Evolutionary conservation across 345 rosid species (phyloP).

Genomic region (Trapa incisa): DNA sequence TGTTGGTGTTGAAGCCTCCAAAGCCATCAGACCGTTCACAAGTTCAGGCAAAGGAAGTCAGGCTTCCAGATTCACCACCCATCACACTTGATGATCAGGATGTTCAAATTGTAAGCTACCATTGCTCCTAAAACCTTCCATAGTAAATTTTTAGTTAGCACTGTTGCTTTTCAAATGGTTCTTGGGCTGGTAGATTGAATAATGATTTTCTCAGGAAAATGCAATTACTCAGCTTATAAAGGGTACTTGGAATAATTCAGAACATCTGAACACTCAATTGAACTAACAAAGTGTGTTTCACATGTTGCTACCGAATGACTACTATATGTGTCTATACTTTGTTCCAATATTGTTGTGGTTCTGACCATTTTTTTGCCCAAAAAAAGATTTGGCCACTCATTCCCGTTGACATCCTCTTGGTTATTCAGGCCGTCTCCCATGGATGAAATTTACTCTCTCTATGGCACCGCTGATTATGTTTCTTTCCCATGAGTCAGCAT

Average conservation of each 20-base stretch:
- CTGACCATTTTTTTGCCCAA: background rate
- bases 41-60: slow-evolving; percentile 66
- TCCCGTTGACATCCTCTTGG: too few relatives aligned
- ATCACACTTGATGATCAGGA: slow-evolving; percentile 84
- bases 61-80: slow-evolving; percentile 77
- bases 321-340: background rate
- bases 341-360: background rate
- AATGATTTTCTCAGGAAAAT: background rate
- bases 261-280: background rate
- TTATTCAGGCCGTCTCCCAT: background rate
- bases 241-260: background rate
- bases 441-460: background rate
- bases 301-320: background rate
- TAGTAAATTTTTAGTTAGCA: background rate
- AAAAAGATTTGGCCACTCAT: too few relatives aligned
- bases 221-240: background rate
- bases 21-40: slow-evolving; percentile 64
- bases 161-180: background rate
- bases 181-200: background rate
- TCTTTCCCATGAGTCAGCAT: background rate
- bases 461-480: background rate
- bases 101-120: slow-evolving; percentile 57
- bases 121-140: background rate
- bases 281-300: background rate
- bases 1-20: slow-evolving; percentile 45